Percentiles rank a stretch among this genome's conserved stretches.
phyloP scores from a whole-genome alignment of 176 grass and related monocot genomes.

The Pharus latifolius region DNA sequence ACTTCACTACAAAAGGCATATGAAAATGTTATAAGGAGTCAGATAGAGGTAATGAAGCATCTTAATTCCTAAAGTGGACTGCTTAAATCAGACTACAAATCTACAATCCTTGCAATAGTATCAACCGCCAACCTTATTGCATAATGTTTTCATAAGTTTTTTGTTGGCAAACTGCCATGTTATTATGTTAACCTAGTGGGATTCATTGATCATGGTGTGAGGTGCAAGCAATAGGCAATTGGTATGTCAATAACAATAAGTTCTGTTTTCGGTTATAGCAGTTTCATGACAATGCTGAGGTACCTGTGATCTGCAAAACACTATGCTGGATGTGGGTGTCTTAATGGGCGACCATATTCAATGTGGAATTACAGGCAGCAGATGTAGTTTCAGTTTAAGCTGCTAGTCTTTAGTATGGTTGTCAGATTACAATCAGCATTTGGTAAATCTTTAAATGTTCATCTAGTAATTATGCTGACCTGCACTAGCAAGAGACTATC shows the following conservation, averaged over 20 bases:
- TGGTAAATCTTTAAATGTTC: not conserved
- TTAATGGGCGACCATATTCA: not conserved
- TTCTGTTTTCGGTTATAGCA: not conserved
- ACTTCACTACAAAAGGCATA: constrained; percentile 34
- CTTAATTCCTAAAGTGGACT: not conserved
- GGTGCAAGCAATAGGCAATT: not conserved
- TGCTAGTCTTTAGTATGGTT: not conserved
- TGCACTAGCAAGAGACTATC: not conserved
- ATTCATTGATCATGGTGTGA: too few relatives aligned
- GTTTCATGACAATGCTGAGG: not conserved
- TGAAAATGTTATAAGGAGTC: constrained; percentile 35
- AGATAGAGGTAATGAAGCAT: constrained; percentile 45
- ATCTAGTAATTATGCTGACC: not conserved
- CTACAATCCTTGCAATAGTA: not conserved
- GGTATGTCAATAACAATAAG: not conserved
- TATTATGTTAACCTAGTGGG: too few relatives aligned
- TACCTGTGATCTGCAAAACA: not conserved
- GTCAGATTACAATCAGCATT: not conserved
- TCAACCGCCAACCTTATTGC: too few relatives aligned
- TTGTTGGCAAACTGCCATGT: too few relatives aligned
- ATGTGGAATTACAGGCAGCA: not conserved
- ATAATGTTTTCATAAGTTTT: too few relatives aligned
- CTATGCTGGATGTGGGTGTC: not conserved
- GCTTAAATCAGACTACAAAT: not conserved
- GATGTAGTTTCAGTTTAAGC: not conserved